Conservation (phyloP, 495 filamentous ascomycete species). For the Cryomyces minteri region DNA sequence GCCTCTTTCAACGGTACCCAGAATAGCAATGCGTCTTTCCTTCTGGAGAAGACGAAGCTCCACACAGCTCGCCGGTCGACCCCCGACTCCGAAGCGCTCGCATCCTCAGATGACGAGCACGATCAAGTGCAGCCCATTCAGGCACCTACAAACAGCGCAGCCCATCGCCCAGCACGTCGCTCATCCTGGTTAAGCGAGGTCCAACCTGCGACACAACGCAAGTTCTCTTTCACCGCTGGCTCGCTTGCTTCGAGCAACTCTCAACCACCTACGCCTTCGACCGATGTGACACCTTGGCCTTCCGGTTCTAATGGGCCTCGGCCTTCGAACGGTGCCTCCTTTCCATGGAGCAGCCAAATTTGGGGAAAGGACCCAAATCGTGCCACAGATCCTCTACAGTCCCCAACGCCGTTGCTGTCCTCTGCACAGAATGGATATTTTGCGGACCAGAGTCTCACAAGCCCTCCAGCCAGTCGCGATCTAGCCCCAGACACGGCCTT, state of each 20-base stretch:
- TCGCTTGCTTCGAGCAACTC: neutral
- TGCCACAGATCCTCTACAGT: neutral
- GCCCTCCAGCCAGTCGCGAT: slow-evolving; percentile 14
- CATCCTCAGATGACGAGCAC: slow-evolving; percentile 80
- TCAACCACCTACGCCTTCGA: slow-evolving; percentile 1
- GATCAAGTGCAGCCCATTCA: slow-evolving; percentile 29
- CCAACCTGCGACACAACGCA: neutral
- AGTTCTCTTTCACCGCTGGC: slow-evolving; percentile 2
- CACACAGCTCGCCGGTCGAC: slow-evolving; percentile 48
- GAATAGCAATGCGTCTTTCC: neutral
- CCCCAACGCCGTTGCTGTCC: neutral
- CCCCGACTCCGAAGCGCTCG: slow-evolving; percentile 81
- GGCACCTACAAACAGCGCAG: slow-evolving; percentile 19
- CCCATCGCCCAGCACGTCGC: slow-evolving; percentile 24
- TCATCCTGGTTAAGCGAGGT: slow-evolving; percentile 37
- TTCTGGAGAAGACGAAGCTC: neutral
- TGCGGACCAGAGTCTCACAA: neutral
- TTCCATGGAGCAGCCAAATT: neutral
- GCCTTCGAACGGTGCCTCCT: neutral
- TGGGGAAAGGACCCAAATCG: neutral
- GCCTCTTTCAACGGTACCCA: too few relatives aligned
- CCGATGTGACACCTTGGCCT: neutral
- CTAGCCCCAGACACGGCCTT: slow-evolving; percentile 37
- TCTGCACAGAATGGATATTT: neutral
- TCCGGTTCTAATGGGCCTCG: neutral